Evolutionary conservation across 139 green algal genomes (phyloP).

Genomic region (Volvox africanus): DNA sequence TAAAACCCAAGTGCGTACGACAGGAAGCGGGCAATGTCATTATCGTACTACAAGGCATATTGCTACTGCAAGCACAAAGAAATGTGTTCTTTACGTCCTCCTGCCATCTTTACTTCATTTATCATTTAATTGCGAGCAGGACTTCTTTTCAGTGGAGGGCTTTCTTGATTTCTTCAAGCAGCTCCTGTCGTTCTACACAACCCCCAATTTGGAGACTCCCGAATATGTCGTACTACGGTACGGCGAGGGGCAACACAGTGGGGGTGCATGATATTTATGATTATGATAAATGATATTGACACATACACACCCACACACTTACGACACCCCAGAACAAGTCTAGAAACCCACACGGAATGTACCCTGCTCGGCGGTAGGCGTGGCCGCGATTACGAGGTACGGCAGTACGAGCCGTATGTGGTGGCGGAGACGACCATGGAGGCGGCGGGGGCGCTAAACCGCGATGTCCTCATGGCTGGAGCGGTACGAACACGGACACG

Average conservation of each 20-base stretch:
- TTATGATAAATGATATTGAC: too few species aligned
- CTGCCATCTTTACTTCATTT: too few species aligned
- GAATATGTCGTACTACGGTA: constrained; percentile 62
- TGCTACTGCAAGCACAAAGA: too few species aligned
- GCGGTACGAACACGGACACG: too few species aligned
- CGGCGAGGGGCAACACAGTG: neutral
- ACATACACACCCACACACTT: too few species aligned
- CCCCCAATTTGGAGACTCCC: constrained; percentile 54
- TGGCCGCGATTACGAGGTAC: constrained; percentile 78
- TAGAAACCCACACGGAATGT: too few species aligned
- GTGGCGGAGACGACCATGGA: constrained; percentile 78
- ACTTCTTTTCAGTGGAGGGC: constrained; percentile 62
- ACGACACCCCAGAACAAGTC: too few species aligned
- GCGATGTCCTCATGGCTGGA: neutral
- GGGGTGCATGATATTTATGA: too few species aligned
- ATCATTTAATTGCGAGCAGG: constrained; percentile 23
- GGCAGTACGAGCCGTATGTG: constrained; percentile 78
- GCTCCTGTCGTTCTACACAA: constrained; percentile 39
- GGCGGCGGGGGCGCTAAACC: constrained; percentile 17
- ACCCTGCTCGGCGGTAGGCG: constrained; percentile 29
- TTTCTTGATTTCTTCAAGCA: constrained; percentile 59
- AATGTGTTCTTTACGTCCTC: too few species aligned
- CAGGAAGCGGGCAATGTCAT: too few species aligned
- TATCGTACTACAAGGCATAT: too few species aligned
- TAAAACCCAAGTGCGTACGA: too few species aligned